Base-by-base conservation (phyloP, 352 stramenopile species). In the Phytophthora sojae region DNA sequence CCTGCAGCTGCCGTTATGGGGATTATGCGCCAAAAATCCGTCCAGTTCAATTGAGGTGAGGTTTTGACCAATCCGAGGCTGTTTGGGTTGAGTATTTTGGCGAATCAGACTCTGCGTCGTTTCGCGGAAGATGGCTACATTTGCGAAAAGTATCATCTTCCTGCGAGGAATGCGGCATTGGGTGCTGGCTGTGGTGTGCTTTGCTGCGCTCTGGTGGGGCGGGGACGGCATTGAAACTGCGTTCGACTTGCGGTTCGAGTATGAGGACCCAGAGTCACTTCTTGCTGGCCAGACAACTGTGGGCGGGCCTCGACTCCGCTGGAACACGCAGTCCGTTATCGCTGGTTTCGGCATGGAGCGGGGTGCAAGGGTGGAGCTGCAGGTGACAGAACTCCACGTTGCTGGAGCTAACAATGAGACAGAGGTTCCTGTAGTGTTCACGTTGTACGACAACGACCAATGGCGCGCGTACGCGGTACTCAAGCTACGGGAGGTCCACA, bases 321-420 rank as follows among this genome's bases (percentile, higher is more conserved):
- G 86, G 83, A 93, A 93, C 70, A 91, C 86, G 17, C 76, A 76
- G 55, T 82, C 79, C 14, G 39, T 88, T n/a, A 47, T 91, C n/a
- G 61, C 79, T 15, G 70, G 71, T 17, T 91, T 91, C 51, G 82
- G 82, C 39, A 85, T 93, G 75, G 85, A 93, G 44, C 52, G 60
- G 23, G 81, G 77, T 7, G 81, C 55, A 0, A 77, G 79, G 11
- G 50, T 93, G 30, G 64, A 82, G 23, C 52, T 93, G 8, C 54
- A 82, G 21, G 69, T 91, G 71, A 76, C 64, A 30, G 35, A 45
- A 21, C 21, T 68, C 17, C 17, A 57, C 11, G 35, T 70, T 35
- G 6, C 25, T 17, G 12, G 11, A 6, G 25, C n/a, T 8, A 44
- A 51, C 11, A 39, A 50, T 21, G 19, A 12, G n/a, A 57, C 57